Conservation (phyloP, 306 rosid genomes). For the Quercus variabilis region DNA sequence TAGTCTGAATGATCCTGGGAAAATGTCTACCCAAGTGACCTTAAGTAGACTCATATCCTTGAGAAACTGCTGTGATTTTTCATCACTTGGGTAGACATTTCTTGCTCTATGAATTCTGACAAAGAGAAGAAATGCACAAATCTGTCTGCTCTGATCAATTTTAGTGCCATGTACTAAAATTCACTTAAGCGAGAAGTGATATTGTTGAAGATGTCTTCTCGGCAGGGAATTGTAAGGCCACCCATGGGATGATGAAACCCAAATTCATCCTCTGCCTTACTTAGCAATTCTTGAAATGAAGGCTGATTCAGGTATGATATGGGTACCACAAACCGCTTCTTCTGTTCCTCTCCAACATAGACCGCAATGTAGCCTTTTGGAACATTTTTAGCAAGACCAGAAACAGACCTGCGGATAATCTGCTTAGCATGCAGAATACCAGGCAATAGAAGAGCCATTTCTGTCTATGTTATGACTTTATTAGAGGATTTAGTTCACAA, state of each 20-base stretch:
- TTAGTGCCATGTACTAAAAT: neutral
- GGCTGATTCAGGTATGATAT: conserved; percentile 36
- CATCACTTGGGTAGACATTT: neutral
- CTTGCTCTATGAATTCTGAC: neutral
- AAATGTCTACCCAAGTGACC: neutral
- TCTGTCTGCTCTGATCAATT: neutral
- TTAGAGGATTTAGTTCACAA: neutral
- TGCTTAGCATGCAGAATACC: conserved; percentile 13
- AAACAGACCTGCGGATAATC: neutral
- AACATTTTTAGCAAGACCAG: conserved; percentile 16
- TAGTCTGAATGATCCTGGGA: neutral
- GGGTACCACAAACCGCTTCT: conserved; percentile 40
- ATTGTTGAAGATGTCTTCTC: conserved; percentile 32
- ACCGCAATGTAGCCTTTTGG: conserved; percentile 48
- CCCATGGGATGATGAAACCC: conserved; percentile 51
- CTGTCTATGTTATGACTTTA: conserved; percentile 2
- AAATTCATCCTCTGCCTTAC: conserved; percentile 44
- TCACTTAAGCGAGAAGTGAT: conserved; percentile 24
- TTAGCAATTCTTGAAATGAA: conserved; percentile 34
- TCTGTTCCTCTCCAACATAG: conserved; percentile 45
- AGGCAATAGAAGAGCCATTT: conserved; percentile 35
- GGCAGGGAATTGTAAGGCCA: conserved; percentile 48
- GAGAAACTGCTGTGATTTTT: neutral
- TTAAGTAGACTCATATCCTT: neutral
- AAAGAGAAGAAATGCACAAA: neutral